A percentile compares a stretch with the other conserved stretches of the same genome.
Evolutionary conservation across 495 filamentous ascomycete genomes (phyloP).

Genomic region (Aspergillus biplanus): DNA sequence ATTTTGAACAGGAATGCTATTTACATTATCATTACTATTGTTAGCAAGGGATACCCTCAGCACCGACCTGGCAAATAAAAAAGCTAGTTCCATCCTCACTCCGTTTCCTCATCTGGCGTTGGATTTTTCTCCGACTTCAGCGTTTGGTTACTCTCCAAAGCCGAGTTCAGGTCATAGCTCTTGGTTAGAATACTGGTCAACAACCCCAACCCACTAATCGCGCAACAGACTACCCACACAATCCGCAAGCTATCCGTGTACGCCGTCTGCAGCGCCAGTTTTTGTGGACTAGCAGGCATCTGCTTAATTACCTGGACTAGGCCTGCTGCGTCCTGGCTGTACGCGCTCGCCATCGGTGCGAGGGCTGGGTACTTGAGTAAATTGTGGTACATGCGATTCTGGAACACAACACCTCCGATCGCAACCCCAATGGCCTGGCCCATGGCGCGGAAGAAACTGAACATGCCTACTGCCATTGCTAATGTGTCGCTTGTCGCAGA

Average conservation of each 20-base stretch:
- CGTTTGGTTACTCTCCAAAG: constrained; percentile 50
- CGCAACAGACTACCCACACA: constrained; percentile 62
- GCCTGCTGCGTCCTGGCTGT: constrained; percentile 60
- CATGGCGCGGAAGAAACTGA: constrained; percentile 57
- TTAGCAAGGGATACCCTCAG: no score
- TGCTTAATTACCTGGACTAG: constrained; percentile 61
- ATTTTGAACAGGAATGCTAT: no score
- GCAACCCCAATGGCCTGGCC: constrained; percentile 60
- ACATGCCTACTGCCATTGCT: constrained; percentile 54
- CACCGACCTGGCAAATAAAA: no score
- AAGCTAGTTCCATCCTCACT: neutral
- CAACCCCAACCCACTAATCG: constrained; percentile 52
- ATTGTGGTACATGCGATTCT: constrained; percentile 58
- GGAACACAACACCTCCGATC: constrained; percentile 63
- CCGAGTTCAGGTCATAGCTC: constrained; percentile 57
- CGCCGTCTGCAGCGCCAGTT: constrained; percentile 50
- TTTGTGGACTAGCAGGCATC: constrained; percentile 49
- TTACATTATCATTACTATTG: no score
- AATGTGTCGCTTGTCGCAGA: constrained; percentile 45
- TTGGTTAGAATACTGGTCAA: constrained; percentile 54
- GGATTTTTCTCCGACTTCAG: constrained; percentile 28
- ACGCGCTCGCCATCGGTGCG: constrained; percentile 49
- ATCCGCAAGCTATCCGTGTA: constrained; percentile 60
- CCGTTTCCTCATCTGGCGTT: constrained; percentile 4
- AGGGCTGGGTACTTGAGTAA: constrained; percentile 47